Percentiles rank a stretch among this genome's conserved stretches.
Evolutionary conservation across 495 filamentous ascomycete genomes (phyloP).

Genomic region (Penicillium maclennaniae): DNA sequence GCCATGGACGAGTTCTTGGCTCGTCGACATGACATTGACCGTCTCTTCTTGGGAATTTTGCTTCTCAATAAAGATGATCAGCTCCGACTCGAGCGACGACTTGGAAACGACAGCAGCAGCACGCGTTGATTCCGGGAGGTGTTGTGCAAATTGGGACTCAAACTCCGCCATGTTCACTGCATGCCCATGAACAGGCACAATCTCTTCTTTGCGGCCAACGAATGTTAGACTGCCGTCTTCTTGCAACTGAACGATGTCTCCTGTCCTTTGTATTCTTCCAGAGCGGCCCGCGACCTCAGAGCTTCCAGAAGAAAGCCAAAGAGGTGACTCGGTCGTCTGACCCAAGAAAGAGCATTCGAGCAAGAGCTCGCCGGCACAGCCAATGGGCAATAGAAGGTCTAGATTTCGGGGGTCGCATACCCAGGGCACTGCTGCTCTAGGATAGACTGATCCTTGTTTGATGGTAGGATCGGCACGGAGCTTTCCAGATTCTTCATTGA

Average conservation of each 20-base stretch:
- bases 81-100: slow-evolving; percentile 12
- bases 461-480: slow-evolving; percentile 25
- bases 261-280: slow-evolving; percentile 27
- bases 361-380: slow-evolving; percentile 33
- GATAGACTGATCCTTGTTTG: slow-evolving; percentile 29
- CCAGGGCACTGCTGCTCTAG: slow-evolving; percentile 28
- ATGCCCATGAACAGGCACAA: slow-evolving; percentile 31
- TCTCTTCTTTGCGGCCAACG: slow-evolving; percentile 30
- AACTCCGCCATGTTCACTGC: slow-evolving; percentile 34
- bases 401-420: slow-evolving; percentile 32
- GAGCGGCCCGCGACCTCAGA: slow-evolving; percentile 22
- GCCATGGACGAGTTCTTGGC: slow-evolving; percentile 16
- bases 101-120: slow-evolving; percentile 25
- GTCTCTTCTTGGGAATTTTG: slow-evolving; percentile 14
- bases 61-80: slow-evolving; percentile 31
- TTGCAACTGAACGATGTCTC: slow-evolving; percentile 30
- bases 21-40: slow-evolving; percentile 18
- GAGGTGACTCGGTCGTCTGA: slow-evolving; percentile 23
- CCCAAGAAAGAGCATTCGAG: slow-evolving; percentile 27
- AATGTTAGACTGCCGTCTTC: slow-evolving; percentile 30
- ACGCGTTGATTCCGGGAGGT: slow-evolving; percentile 26
- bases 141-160: slow-evolving; percentile 23
- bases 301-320: slow-evolving; percentile 36
- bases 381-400: slow-evolving; percentile 30
- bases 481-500: slow-evolving; percentile 21